Percentiles rank a stretch among this genome's conserved stretches.
Conservation (phyloP, 805 yeast genomes). For the Candida cerambycidarum region DNA sequence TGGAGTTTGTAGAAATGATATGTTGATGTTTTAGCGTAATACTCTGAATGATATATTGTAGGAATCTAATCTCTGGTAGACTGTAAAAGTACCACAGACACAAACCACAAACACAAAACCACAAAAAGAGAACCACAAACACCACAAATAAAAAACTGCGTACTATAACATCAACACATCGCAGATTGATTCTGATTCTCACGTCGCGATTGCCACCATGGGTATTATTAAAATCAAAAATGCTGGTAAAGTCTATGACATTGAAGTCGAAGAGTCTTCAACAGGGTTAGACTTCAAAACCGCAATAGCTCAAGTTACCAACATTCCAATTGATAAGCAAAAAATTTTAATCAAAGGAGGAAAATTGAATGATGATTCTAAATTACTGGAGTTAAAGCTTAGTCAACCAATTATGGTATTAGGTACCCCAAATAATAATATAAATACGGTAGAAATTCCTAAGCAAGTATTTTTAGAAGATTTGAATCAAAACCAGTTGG, state of each 20-base stretch:
- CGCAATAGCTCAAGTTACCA: slow-evolving; percentile 69
- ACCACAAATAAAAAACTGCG: too few species aligned
- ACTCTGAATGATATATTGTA: too few species aligned
- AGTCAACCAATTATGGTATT: slow-evolving; percentile 80
- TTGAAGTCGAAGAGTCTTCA: slow-evolving; percentile 48
- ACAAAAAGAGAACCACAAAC: too few species aligned
- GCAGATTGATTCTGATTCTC: background rate
- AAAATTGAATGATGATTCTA: slow-evolving; percentile 72
- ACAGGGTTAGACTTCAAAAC: slow-evolving; percentile 65
- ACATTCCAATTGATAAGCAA: slow-evolving; percentile 86
- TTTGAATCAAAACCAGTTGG: slow-evolving; percentile 46
- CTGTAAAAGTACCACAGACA: too few species aligned
- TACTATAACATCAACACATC: too few species aligned
- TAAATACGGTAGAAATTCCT: slow-evolving; percentile 52
- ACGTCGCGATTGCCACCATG: slow-evolving; percentile 10
- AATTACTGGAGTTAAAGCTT: slow-evolving; percentile 50
- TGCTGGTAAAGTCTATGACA: slow-evolving; percentile 42
- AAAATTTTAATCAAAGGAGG: slow-evolving; percentile 89
- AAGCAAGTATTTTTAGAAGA: slow-evolving; percentile 69
- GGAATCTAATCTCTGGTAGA: too few species aligned
- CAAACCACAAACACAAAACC: too few species aligned
- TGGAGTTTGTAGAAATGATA: background rate
- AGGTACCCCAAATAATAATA: slow-evolving; percentile 79
- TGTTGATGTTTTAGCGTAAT: background rate
- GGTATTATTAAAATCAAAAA: slow-evolving; percentile 30